phyloP scores from a whole-genome alignment of 345 rosid species.

The Populus nigra region DNA sequence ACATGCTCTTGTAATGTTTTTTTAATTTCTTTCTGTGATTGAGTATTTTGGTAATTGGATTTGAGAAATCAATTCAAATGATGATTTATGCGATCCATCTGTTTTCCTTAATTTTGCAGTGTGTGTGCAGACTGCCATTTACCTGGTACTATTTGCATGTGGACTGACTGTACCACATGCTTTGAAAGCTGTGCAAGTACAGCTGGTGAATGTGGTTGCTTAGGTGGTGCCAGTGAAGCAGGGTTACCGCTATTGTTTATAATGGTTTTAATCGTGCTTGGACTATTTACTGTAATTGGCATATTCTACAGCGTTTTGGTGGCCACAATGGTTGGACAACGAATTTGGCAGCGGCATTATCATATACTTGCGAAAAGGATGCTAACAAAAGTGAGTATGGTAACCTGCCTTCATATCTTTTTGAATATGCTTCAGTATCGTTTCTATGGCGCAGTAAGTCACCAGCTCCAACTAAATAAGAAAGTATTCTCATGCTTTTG shows the following conservation, averaged over 20 bases:
- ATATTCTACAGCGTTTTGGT: slow-evolving; percentile 95
- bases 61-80: background rate
- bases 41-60: background rate
- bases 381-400: slow-evolving; percentile 82
- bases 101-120: slow-evolving; percentile 44
- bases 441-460: background rate
- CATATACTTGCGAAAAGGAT: slow-evolving; percentile 97
- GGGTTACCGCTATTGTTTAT: slow-evolving; percentile 82
- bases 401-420: background rate
- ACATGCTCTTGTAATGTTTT: background rate
- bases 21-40: background rate
- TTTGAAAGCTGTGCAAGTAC: slow-evolving; percentile 94
- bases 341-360: slow-evolving; percentile 98
- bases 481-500: background rate
- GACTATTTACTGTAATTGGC: slow-evolving; percentile 87
- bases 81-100: background rate
- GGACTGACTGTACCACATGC: slow-evolving; percentile 99
- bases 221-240: slow-evolving; percentile 99
- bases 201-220: slow-evolving; percentile 90
- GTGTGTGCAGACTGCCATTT: slow-evolving; percentile 97
- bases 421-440: background rate
- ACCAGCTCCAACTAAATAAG: background rate
- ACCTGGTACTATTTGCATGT: slow-evolving; percentile 96
- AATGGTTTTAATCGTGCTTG: slow-evolving; percentile 83
- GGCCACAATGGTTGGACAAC: slow-evolving; percentile 99